Evolutionary conservation across 164 flowering plant species (phyloP), one percentile per base, ranked within the genome.

Genomic region (Cinnamomum chago): DNA sequence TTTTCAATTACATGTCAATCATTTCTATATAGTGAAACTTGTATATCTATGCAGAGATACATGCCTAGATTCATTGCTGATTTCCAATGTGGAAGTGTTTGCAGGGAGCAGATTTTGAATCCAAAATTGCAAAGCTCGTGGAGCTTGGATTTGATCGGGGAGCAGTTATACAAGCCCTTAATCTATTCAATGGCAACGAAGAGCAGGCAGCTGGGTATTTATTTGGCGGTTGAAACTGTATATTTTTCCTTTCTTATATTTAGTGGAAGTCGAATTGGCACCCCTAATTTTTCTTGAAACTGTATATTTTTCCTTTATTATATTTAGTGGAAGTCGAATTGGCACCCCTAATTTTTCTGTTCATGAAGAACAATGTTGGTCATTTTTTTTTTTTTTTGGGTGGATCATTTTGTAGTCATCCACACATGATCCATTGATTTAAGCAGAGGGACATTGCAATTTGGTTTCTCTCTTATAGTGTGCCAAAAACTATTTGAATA

Each of bases 161-260:
- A 18, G 84, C 89, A 62, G 99, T 86, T 24, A 73, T 91, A 76
- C 90, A 87, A 79, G 97, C 99, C 72, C 96, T 94, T 3, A 85
- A 75, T 74, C 70, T 96, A 52, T 90, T 82, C 62, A 75, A 88
- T 71, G 97, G 98, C 22, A 94, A 94, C 64, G 99, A 94, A 88
- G 99, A 96, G 35, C 95, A 91, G 79, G 99, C 98, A 13, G 99
- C 99, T 50, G 91, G 94, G 14, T 92, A 79, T 79, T 95, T 96
- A 12, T 96, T 96, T 76, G 98, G 97, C n/a, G 93, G 97, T 75
- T 91, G 80, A 86, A 40, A 20, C 67, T 40, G 28, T 25, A 14
- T 23, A 66, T 25, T n/a, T 13, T 66, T 10, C 20, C 18, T 17
- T 4, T 18, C 17, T 55, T 55, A 17, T 55, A 14, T 55, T 14